phyloP scores from a whole-genome alignment of 164 flowering plant species.

The Vitis amurensis region DNA sequence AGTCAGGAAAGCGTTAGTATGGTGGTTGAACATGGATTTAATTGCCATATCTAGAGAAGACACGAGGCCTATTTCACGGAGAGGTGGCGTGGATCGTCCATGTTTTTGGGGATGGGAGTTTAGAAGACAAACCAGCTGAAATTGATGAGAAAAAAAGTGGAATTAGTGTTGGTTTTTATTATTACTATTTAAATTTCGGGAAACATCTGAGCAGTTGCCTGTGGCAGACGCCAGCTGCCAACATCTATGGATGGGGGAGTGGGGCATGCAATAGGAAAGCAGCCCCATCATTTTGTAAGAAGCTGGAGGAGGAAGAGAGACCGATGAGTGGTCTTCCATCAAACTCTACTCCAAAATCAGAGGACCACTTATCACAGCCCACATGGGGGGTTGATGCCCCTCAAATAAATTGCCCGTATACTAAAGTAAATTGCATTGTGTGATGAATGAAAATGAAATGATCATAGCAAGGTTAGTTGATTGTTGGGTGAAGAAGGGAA shows the following conservation, averaged over 20 bases:
- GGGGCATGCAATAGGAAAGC: not conserved
- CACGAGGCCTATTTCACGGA: no score
- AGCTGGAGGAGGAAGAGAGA: not conserved
- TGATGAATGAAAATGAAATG: not conserved
- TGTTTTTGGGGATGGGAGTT: no score
- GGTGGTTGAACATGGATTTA: no score
- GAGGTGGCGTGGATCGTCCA: no score
- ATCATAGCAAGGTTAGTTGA: not conserved
- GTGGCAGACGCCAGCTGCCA: no score
- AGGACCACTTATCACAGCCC: not conserved
- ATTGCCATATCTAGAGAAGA: no score
- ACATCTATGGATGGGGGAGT: not conserved
- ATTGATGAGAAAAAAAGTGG: no score
- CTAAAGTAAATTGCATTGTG: not conserved
- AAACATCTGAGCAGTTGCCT: no score
- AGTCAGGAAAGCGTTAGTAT: no score
- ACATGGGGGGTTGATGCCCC: not conserved
- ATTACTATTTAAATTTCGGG: no score
- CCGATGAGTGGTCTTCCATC: not conserved
- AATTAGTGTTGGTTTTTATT: no score
- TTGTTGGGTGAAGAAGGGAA: not conserved
- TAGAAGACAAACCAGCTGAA: no score
- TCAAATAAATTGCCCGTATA: not conserved
- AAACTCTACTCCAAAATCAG: not conserved
- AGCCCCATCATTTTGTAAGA: not conserved